phyloP scores from a whole-genome alignment of 495 filamentous ascomycete genomes.

The Penicillium robsamsonii region DNA sequence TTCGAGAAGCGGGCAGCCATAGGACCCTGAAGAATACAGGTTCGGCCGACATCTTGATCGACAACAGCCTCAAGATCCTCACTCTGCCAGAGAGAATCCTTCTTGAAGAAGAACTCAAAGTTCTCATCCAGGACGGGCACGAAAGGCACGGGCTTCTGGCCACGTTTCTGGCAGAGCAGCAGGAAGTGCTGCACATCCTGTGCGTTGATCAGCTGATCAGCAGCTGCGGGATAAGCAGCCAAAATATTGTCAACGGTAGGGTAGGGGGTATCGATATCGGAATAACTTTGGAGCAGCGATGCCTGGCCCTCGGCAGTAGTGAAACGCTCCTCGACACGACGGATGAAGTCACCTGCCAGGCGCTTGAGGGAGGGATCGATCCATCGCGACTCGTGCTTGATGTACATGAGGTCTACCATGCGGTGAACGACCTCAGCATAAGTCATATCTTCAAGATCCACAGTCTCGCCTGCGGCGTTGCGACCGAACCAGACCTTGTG shows the following conservation, averaged over 20 bases:
- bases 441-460: conserved; percentile 98
- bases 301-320: conserved; percentile 59
- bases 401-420: conserved; percentile 95
- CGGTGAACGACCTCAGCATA: conserved; percentile 88
- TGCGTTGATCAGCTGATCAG: conserved; percentile 90
- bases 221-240: conserved; percentile 77
- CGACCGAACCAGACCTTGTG: conserved; percentile 98
- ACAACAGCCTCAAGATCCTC: conserved; percentile 96
- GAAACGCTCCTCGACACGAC: conserved; percentile 93
- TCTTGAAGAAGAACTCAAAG: conserved; percentile 99
- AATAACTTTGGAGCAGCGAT: conserved; percentile 80
- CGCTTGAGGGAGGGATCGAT: conserved; percentile 81
- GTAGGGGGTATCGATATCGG: conserved; percentile 82
- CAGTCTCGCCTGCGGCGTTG: conserved; percentile 70
- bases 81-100: conserved; percentile 99
- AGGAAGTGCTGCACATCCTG: conserved; percentile 97
- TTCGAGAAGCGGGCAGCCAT: conserved; percentile 90
- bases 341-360: conserved; percentile 91
- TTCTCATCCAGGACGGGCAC: conserved; percentile 90
- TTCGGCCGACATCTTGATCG: conserved; percentile 89
- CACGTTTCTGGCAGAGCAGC: conserved; percentile 84
- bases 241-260: conserved; percentile 73
- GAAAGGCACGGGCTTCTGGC: conserved; percentile 96
- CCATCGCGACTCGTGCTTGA: conserved; percentile 91
- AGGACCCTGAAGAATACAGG: conserved; percentile 93